A percentile compares a stretch with the other conserved stretches of the same genome.
Conservation (phyloP, 257 asterid genomes). For the Osmanthus fragrans region DNA sequence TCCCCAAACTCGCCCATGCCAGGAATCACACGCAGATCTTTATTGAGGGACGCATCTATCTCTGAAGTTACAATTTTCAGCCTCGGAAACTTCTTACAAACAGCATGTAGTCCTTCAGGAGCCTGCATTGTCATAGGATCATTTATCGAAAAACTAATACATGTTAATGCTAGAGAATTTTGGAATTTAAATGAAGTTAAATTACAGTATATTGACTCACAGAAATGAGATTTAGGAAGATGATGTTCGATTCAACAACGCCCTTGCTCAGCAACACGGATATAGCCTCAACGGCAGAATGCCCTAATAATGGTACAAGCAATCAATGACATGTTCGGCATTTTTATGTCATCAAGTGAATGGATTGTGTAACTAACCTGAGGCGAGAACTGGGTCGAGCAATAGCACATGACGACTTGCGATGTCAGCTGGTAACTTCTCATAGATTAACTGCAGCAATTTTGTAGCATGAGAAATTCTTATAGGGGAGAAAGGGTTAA, state of each 20-base stretch:
- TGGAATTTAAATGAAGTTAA: neutral
- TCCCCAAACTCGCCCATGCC: slow-evolving; percentile 99
- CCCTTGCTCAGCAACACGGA: slow-evolving; percentile 82
- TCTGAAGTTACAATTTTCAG: slow-evolving; percentile 89
- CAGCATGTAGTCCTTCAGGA: slow-evolving; percentile 83
- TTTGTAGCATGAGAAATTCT: slow-evolving; percentile 21
- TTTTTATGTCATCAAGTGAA: neutral
- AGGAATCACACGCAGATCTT: slow-evolving; percentile 73
- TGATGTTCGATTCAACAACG: slow-evolving; percentile 81
- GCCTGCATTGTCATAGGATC: slow-evolving; percentile 56
- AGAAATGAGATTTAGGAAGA: slow-evolving; percentile 87
- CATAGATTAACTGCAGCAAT: slow-evolving; percentile 73
- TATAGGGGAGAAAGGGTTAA: neutral
- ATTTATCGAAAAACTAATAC: neutral
- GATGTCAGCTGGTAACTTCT: slow-evolving; percentile 84
- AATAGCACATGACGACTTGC: slow-evolving; percentile 88
- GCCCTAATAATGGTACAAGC: slow-evolving; percentile 42
- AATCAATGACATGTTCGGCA: neutral
- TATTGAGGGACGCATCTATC: slow-evolving; percentile 71
- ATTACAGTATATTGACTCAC: slow-evolving; percentile 40
- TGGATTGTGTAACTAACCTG: slow-evolving; percentile 47
- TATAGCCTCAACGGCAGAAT: slow-evolving; percentile 82
- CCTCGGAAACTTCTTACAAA: slow-evolving; percentile 67
- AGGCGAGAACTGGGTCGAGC: slow-evolving; percentile 94
- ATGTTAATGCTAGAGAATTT: neutral